These are phyloP conservation scores for Tuber melanosporum DNA, from an alignment of 495 filamentous ascomycete species.

Conservation along the genomic window DNA sequence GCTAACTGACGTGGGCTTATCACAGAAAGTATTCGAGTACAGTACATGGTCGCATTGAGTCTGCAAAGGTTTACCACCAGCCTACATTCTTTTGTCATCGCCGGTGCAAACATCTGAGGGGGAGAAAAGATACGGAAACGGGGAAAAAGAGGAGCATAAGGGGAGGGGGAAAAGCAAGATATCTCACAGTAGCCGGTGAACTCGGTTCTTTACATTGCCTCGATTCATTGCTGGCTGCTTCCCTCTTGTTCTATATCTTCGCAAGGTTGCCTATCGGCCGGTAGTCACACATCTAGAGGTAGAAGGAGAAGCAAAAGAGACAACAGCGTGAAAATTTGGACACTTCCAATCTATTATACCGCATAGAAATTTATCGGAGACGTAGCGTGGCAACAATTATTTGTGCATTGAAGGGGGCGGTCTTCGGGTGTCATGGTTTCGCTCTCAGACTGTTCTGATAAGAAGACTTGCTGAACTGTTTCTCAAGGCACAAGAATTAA, in stretches of 20 bases:
- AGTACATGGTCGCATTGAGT: not conserved
- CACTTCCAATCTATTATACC: not conserved
- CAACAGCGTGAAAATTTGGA: not conserved
- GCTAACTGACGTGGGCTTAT: not conserved
- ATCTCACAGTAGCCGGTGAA: not conserved
- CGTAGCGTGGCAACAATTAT: not conserved
- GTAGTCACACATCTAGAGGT: not conserved
- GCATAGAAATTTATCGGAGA: not conserved
- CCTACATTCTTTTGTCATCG: not conserved
- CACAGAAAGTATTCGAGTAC: not conserved
- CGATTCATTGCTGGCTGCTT: not conserved
- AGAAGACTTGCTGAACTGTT: not conserved
- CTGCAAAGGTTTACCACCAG: not conserved
- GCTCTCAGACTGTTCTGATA: not conserved
- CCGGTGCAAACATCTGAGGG: not conserved
- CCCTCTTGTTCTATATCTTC: not conserved
- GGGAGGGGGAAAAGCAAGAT: not conserved
- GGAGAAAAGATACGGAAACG: not conserved
- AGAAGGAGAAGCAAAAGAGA: not conserved
- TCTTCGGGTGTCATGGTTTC: not conserved
- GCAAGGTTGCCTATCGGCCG: not conserved
- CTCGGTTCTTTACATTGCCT: not conserved
- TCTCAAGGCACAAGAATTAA: not conserved
- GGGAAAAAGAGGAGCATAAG: not conserved
- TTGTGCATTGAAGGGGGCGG: not conserved